phyloP scores from a whole-genome alignment of 179 eudicot species.

The Spergularia azorica region DNA sequence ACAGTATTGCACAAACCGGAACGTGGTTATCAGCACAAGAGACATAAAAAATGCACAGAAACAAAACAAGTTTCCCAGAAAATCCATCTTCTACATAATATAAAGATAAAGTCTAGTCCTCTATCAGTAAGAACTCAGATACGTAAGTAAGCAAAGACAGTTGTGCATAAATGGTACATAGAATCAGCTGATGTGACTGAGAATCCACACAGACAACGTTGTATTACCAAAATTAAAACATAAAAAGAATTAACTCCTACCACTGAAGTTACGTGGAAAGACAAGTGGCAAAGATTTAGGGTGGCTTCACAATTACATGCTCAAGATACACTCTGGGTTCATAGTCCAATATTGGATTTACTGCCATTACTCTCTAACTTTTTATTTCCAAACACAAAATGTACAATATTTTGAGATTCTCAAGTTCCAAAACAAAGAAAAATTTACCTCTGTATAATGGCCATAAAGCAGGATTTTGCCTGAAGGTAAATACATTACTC shows the following conservation, averaged over 20 bases:
- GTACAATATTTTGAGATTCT: neutral
- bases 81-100: neutral
- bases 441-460: slow-evolving; percentile 89
- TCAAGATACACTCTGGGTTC: neutral
- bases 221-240: neutral
- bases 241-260: neutral
- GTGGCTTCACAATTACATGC: neutral
- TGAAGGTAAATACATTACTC: slow-evolving; percentile 40
- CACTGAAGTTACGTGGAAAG: neutral
- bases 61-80: neutral
- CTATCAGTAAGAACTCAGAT: neutral
- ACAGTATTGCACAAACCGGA: neutral
- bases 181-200: neutral
- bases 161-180: neutral
- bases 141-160: neutral
- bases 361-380: neutral
- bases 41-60: neutral
- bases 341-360: neutral
- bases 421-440: neutral
- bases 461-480: slow-evolving; percentile 84
- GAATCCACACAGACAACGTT: neutral
- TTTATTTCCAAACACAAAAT: neutral
- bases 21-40: neutral
- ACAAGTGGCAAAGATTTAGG: neutral
- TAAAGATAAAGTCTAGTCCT: neutral